phyloP scores from a whole-genome alignment of 805 yeast genomes.

The Isabelozyma heimii region DNA sequence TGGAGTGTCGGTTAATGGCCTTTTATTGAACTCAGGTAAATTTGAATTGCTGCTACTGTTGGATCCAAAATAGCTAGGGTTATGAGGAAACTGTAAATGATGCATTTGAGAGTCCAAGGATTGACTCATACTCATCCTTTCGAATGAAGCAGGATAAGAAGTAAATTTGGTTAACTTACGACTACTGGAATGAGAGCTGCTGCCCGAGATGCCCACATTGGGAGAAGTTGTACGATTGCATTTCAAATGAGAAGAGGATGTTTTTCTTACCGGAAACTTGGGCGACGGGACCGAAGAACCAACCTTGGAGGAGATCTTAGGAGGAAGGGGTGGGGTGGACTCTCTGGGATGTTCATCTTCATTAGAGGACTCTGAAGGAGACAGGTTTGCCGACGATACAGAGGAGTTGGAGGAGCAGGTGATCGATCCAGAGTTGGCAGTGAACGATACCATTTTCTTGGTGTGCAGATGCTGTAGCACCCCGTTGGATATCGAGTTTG shows the following conservation, averaged over 20 bases:
- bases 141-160: conserved; percentile 12
- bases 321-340: too few relatives aligned
- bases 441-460: conserved; percentile 1
- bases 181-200: too few relatives aligned
- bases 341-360: background rate
- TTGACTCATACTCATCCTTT: conserved; percentile 6
- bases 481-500: conserved; percentile 15
- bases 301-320: too few relatives aligned
- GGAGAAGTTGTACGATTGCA: too few relatives aligned
- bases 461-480: conserved; percentile 6
- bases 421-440: too few relatives aligned
- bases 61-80: background rate
- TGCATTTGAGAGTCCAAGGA: conserved; percentile 10
- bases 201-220: too few relatives aligned
- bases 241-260: too few relatives aligned
- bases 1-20: conserved; percentile 78
- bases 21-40: conserved; percentile 61
- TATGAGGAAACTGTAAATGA: background rate
- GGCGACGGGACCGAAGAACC: too few relatives aligned
- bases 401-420: conserved; percentile 1
- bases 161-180: conserved; percentile 1
- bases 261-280: too few relatives aligned
- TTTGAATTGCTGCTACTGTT: conserved; percentile 2
- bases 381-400: conserved; percentile 4
- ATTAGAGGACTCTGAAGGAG: conserved; percentile 7